Base-by-base conservation (phyloP, 768 basidiomycete genomes). In the Peribolospora kevripleyi region DNA sequence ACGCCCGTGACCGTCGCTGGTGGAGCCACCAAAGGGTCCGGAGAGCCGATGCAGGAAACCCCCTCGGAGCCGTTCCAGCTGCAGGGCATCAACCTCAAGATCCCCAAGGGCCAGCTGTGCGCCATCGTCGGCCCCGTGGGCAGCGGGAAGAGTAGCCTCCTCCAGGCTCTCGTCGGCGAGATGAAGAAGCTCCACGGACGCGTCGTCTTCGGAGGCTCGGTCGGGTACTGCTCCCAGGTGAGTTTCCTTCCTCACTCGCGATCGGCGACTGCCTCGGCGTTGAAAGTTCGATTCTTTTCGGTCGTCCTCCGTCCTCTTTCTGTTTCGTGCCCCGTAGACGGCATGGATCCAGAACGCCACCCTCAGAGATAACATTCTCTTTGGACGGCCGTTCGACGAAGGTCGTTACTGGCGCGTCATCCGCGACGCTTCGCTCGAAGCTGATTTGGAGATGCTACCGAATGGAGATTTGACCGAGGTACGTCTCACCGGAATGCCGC, bases 321-420 rank as follows among this genome's bases (percentile, higher is more conserved):
- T 7, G 79, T 78, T 0, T 85, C 88, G 65, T 88, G 83, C 61
- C 56, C 78, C 80, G 11, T 88, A 95, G 64, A 79, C 73, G 48
- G 81, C 87, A 8, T 93, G 87, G 86, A 90, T 95, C 56, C 84
- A 87, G 59, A 69, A 69, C 57, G 75, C 84, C 0, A 90, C 86
- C 0, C 76, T 90, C 42, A 74, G 84, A 52, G 85, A 91, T 48
- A 93, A 91, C 61, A 77, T 93, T 54, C 78, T 81, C 59, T 93
- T 93, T 56, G 87, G 87, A 43, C 72, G 78, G 42, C 78, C 81
- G 5, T 86, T 80, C 60, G 82, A 88, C 38, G 79, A 81, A 60
- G 76, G 78, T 53, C 73, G 75, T 54, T 90, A 90, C 64, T 84
- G 83, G 84, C 75, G 76, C 41, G 84, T 80, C 2, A 70, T 91